Conservation (phyloP, 306 rosid species). For the Cajanus cajan region DNA sequence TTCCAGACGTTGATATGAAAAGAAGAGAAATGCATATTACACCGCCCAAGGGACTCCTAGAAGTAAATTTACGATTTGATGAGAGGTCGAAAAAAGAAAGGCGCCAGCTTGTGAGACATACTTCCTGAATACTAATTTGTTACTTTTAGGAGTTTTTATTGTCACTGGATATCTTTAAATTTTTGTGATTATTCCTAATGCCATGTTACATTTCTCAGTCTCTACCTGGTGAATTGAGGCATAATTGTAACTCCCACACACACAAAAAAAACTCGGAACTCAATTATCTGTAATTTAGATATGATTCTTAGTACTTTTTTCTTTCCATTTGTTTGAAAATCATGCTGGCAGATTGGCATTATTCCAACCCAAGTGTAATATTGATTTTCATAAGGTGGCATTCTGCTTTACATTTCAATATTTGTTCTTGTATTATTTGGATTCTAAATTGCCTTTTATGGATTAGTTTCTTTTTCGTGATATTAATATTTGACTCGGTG, state of each 20-base stretch:
- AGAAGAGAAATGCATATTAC: conserved; percentile 74
- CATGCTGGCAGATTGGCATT: neutral
- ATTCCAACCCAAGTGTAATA: neutral
- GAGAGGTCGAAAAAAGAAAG: conserved; percentile 94
- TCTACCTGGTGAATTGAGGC: conserved; percentile 4
- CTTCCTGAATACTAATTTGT: conserved; percentile 40
- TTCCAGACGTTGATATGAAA: conserved; percentile 77
- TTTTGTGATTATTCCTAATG: conserved; percentile 3
- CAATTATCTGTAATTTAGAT: conserved; percentile 10
- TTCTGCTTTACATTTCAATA: neutral
- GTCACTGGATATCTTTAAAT: neutral
- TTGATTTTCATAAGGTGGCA: conserved; percentile 21
- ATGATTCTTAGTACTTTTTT: neutral
- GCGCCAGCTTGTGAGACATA: conserved; percentile 91
- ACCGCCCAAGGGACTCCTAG: conserved; percentile 96
- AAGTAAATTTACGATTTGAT: conserved; percentile 72
- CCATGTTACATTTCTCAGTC: conserved; percentile 3
- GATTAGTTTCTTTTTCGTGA: neutral
- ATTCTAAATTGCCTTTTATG: conserved; percentile 12
- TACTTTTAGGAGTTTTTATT: neutral
- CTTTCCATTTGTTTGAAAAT: conserved; percentile 7
- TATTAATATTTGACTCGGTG: conserved; percentile 11
- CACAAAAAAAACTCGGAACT: neutral
- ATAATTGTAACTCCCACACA: neutral
- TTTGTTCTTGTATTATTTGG: conserved; percentile 15